Base-by-base conservation (phyloP, 1,284 basidiomycete species). In the Boletus sp. region DNA sequence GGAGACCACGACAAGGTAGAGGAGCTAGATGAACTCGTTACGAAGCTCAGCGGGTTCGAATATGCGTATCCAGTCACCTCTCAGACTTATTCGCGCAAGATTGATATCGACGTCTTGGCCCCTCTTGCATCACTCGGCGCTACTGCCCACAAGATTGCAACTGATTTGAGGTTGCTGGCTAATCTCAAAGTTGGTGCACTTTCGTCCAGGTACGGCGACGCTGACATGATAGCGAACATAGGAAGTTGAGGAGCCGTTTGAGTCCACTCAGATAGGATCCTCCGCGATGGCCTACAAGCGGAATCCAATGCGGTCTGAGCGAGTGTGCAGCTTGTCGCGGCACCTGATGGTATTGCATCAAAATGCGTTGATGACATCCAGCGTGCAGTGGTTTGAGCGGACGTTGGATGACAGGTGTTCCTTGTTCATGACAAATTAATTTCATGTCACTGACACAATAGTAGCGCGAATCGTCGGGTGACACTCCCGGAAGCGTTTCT, bases 261-360 rank as follows among this genome's bases (percentile, higher is more conserved):
- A 99, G 70, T 91, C 93, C 56, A 95, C 95, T 45, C 96, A 99
- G 74, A 99, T 99, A 58, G 96, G 96, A n/a, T 91, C 88, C 8
- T 92, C 89, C 2, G 94, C 94, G 14, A 99, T 99, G 95, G 95
- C 96, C 2, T 99, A 99, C 82, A 99, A 99, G 75, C 82, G 96
- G 52, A 99, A 99, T 72, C 96, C 96, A 1, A 99, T 99, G 96
- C 91, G 96, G 48, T 94, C 84, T 52, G 96, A 99, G 72, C 88
- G 96, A 40, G 89, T 97, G 44, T 99, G 96, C 76, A 94, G 90
- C 60, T 80, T 99, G 38, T 80, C 95, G 17, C 77, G 96, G 48
- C 94, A 96, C 71, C 73, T 97, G 42, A 91, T 96, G 92, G 82
- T 86, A 43, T 77, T 94, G 54, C 92, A 93, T 64, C 91, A 95